A percentile compares a stretch with the other conserved stretches of the same genome.
These are phyloP conservation scores for Pilasporangium apinafurcum DNA, from an alignment of 352 stramenopile genomes.

Conservation along the genomic window DNA sequence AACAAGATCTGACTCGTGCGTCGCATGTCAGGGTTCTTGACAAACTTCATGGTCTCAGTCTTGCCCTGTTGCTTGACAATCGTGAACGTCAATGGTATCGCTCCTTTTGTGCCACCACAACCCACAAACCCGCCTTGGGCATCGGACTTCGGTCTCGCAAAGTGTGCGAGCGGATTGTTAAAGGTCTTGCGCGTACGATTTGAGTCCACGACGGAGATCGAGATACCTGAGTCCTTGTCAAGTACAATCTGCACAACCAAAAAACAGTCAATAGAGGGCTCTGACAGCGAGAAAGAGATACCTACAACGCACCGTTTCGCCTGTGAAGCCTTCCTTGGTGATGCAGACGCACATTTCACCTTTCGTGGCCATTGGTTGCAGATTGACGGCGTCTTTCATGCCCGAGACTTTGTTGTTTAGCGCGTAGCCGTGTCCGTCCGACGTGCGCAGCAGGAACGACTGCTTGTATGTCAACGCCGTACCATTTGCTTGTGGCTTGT, in stretches of 20 bases:
- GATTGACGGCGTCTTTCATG: slow-evolving; percentile 44
- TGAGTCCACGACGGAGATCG: slow-evolving; percentile 56
- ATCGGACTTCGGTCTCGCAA: slow-evolving; percentile 43
- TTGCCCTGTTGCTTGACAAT: slow-evolving; percentile 23
- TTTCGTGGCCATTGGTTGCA: slow-evolving; percentile 44
- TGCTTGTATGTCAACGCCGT: slow-evolving; percentile 60
- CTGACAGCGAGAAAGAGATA: background rate
- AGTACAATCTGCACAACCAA: slow-evolving; percentile 22
- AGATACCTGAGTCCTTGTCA: slow-evolving; percentile 29
- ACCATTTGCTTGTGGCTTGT: slow-evolving; percentile 36
- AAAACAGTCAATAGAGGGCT: background rate
- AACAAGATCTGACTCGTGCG: slow-evolving; percentile 34
- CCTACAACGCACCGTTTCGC: slow-evolving; percentile 21
- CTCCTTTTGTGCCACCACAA: slow-evolving; percentile 29
- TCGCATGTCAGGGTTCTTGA: slow-evolving; percentile 40
- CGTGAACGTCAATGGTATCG: slow-evolving; percentile 29
- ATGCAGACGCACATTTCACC: slow-evolving; percentile 68
- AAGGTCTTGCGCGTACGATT: slow-evolving; percentile 68
- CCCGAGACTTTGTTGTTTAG: slow-evolving; percentile 72
- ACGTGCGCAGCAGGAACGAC: slow-evolving; percentile 62
- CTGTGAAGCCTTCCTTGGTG: slow-evolving; percentile 43
- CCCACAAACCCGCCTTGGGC: slow-evolving; percentile 35
- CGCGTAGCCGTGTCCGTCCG: slow-evolving; percentile 52
- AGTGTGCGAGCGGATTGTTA: slow-evolving; percentile 49
- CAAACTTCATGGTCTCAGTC: slow-evolving; percentile 24